These are phyloP conservation scores for Lunasporangiospora selenospora DNA, from an alignment of 192 early-diverging fungal species.

Conservation along the genomic window DNA sequence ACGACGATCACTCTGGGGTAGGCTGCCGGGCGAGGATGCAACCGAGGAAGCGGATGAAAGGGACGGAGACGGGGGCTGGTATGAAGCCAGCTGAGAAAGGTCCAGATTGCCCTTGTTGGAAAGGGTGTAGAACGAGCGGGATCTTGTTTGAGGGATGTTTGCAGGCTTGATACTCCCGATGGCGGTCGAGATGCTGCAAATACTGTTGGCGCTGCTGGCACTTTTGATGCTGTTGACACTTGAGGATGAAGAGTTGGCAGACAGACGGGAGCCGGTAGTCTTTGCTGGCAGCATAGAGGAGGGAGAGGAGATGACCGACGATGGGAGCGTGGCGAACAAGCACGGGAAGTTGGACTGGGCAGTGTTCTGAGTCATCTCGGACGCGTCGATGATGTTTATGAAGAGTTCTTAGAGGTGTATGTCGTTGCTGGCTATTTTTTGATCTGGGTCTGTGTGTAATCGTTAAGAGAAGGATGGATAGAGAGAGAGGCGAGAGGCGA, in stretches of 20 bases:
- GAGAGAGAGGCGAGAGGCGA: no score
- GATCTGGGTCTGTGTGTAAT: background rate
- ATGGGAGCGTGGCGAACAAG: constrained; percentile 30
- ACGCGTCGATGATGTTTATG: background rate
- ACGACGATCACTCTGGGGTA: background rate
- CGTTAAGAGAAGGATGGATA: no score
- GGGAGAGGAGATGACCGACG: constrained; percentile 4
- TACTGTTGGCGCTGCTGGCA: constrained; percentile 5
- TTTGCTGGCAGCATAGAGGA: background rate
- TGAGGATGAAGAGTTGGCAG: no score
- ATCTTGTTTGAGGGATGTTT: background rate
- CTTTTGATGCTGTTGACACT: constrained; percentile 14
- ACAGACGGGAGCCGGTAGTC: constrained; percentile 10
- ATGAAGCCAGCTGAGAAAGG: constrained; percentile 7
- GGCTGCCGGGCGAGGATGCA: background rate
- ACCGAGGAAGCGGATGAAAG: background rate
- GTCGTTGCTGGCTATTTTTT: no score
- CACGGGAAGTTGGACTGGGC: constrained; percentile 14
- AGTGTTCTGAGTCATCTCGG: constrained; percentile 20
- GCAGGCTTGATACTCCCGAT: constrained; percentile 2
- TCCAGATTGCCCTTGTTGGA: constrained; percentile 40
- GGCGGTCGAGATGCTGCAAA: constrained; percentile 5
- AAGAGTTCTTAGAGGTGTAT: no score
- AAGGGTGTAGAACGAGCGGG: constrained; percentile 38
- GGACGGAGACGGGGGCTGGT: constrained; percentile 14